A percentile compares a stretch with the other conserved stretches of the same genome.
phyloP scores from a whole-genome alignment of 23 red algal genomes.

The Gracilaria domingensis region DNA sequence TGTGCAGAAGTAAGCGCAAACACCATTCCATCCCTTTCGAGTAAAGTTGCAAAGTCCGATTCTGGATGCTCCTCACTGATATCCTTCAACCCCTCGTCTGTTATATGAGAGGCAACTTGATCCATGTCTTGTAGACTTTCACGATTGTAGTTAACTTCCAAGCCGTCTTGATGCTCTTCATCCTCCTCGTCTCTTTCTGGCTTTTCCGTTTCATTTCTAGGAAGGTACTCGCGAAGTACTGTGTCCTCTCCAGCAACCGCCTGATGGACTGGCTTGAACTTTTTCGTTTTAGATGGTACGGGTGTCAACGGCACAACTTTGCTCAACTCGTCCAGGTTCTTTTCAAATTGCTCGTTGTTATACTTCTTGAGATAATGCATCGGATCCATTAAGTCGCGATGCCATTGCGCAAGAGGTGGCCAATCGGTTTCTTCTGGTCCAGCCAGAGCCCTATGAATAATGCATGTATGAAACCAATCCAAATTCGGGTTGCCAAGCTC shows the following conservation, averaged over 20 bases:
- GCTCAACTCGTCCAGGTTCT: constrained; percentile 23
- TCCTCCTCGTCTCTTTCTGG: not conserved
- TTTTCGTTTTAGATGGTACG: constrained; percentile 12
- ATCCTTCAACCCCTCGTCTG: constrained; percentile 36
- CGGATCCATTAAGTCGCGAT: constrained; percentile 31
- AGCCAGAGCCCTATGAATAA: constrained; percentile 48
- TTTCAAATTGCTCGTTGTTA: not conserved
- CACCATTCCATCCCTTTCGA: constrained; percentile 16
- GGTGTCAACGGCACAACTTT: constrained; percentile 22
- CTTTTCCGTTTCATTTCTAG: constrained; percentile 25
- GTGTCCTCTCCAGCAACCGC: constrained; percentile 46
- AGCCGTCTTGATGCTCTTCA: not conserved
- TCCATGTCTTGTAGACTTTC: constrained; percentile 8
- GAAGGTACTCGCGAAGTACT: constrained; percentile 40
- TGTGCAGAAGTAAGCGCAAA: constrained; percentile 85
- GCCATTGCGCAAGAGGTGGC: constrained; percentile 47
- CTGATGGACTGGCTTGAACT: constrained; percentile 29
- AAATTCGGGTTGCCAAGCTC: constrained; percentile 59
- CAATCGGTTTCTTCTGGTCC: constrained; percentile 38
- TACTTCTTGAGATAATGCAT: constrained; percentile 24
- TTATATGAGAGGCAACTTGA: constrained; percentile 1
- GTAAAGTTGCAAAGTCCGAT: constrained; percentile 42
- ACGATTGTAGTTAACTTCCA: not conserved
- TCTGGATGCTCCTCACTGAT: constrained; percentile 51
- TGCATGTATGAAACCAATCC: constrained; percentile 65